Evolutionary conservation across 495 filamentous ascomycete species (phyloP).

Genomic region (Penicillium egyptiacum): DNA sequence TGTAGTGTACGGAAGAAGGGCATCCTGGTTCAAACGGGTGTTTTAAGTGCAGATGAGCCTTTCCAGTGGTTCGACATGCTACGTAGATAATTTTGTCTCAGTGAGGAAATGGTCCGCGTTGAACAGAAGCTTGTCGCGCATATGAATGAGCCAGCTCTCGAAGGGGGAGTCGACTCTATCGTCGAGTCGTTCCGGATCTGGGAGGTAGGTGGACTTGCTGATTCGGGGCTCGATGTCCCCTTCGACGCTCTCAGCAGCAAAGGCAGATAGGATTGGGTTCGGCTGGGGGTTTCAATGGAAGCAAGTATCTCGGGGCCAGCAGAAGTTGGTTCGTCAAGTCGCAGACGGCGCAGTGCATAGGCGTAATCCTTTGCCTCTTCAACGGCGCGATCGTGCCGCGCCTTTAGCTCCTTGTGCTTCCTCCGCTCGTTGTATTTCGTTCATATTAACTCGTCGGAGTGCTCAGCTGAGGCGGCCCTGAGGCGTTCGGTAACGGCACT

Average conservation of each 20-base stretch:
- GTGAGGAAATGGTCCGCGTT: no score
- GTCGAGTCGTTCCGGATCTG: neutral
- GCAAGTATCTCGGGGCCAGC: neutral
- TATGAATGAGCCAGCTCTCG: no score
- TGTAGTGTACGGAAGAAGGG: no score
- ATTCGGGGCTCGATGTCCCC: neutral
- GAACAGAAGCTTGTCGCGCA: no score
- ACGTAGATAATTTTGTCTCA: no score
- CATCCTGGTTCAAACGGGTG: no score
- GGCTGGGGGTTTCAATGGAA: neutral
- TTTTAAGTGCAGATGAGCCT: no score
- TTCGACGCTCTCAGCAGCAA: neutral
- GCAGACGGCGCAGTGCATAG: neutral
- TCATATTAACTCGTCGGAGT: neutral
- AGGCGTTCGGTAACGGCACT: neutral
- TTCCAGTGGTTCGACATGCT: no score
- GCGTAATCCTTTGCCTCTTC: neutral
- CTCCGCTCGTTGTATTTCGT: neutral
- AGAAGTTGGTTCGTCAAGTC: neutral
- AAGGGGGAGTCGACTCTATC: no score
- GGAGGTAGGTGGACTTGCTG: neutral
- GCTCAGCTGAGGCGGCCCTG: neutral
- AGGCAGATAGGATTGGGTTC: neutral
- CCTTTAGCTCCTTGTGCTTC: neutral
- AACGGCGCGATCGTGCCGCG: neutral